Conservation (phyloP, 2,329 filamentous ascomycete genomes). For the Fusarium bulbicola region DNA sequence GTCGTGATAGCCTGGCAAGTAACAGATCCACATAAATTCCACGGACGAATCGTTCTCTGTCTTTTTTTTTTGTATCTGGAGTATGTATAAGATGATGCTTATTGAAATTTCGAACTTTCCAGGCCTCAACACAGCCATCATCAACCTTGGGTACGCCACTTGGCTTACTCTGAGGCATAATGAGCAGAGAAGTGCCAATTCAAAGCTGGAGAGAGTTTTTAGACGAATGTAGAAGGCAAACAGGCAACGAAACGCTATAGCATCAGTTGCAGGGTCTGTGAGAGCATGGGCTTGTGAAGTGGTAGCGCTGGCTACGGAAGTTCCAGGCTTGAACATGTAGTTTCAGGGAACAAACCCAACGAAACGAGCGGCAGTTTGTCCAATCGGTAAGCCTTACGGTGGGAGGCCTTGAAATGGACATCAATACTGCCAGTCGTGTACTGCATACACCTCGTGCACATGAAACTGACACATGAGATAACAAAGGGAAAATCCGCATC, state of each 20-base stretch:
- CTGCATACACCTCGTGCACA: slow-evolving; percentile 9
- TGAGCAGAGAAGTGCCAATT: slow-evolving; percentile 6
- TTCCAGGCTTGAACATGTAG: slow-evolving; percentile 25
- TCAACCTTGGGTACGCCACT: slow-evolving; percentile 20
- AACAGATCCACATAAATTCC: slow-evolving; percentile 46
- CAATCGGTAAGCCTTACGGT: slow-evolving; percentile 15
- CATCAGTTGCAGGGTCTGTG: neutral
- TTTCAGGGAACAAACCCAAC: neutral
- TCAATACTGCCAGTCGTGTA: slow-evolving; percentile 17
- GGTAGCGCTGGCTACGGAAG: neutral
- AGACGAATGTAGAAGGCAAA: slow-evolving; percentile 12
- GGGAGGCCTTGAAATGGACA: slow-evolving; percentile 11
- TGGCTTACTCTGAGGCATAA: slow-evolving; percentile 11
- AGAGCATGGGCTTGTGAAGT: neutral
- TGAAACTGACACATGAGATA: slow-evolving; percentile 21
- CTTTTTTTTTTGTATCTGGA: neutral
- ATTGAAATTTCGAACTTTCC: slow-evolving; percentile 43
- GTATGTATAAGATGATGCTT: neutral
- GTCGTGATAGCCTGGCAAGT: slow-evolving; percentile 38
- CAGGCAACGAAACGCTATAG: neutral
- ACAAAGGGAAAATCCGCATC: neutral
- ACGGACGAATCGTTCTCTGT: slow-evolving; percentile 43
- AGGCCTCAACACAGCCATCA: slow-evolving; percentile 44
- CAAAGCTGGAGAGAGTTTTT: slow-evolving; percentile 11
- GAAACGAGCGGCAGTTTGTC: slow-evolving; percentile 8